phyloP scores from a whole-genome alignment of 169 alveolate genomes.

The Theileria annulata region DNA sequence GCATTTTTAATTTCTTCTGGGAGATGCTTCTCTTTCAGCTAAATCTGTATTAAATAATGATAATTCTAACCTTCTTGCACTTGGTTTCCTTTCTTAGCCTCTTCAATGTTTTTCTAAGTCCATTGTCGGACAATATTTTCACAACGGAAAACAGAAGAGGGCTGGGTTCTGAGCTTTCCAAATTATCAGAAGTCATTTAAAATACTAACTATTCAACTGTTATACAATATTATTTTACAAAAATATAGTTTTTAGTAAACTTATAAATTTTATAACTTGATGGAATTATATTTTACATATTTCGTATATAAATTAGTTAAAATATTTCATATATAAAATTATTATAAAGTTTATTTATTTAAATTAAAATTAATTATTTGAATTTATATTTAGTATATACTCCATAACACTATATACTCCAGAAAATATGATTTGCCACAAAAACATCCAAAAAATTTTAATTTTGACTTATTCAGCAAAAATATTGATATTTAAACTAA shows the following conservation, averaged over 20 bases:
- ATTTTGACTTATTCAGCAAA: not conserved
- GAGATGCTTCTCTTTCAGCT: conserved; percentile 41
- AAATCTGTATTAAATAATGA: not conserved
- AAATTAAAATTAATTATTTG: not conserved
- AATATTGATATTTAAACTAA: not conserved
- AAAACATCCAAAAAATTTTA: not conserved
- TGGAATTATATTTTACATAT: not conserved
- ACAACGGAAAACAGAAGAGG: conserved; percentile 23
- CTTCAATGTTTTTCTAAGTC: conserved; percentile 42
- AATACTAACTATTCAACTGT: not conserved
- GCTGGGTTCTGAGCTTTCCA: not conserved
- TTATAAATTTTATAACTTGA: not conserved
- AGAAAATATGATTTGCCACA: not conserved
- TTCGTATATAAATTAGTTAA: not conserved
- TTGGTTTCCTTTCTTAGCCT: conserved; percentile 46
- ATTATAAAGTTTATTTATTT: not conserved
- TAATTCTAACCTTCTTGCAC: conserved; percentile 27
- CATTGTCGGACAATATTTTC: conserved; percentile 54
- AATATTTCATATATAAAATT: not conserved
- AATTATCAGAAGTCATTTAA: conserved; percentile 7
- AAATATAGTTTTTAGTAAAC: not conserved
- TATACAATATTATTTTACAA: not conserved
- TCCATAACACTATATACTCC: not conserved
- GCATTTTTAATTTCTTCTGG: conserved; percentile 23
- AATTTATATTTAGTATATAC: too few species aligned